A percentile compares a stretch with the other conserved stretches of the same genome.
Evolutionary conservation across 2,329 filamentous ascomycete species (phyloP).

Genomic region (Verticillium dahliae): DNA sequence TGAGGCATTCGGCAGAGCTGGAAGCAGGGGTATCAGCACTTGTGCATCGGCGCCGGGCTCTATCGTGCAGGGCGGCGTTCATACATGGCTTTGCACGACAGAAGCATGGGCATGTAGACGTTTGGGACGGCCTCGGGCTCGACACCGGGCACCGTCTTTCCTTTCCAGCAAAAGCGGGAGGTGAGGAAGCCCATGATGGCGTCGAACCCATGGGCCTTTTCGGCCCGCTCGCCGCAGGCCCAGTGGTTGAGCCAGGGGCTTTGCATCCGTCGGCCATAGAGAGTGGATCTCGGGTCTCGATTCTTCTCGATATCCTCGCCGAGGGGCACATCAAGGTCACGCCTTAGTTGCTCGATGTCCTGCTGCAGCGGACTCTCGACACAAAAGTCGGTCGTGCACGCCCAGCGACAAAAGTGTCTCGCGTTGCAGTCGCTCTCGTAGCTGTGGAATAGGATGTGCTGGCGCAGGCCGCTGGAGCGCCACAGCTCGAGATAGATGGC

Average conservation of each 20-base stretch:
- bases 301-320: not conserved
- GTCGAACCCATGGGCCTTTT: not conserved
- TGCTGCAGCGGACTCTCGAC: constrained; percentile 3
- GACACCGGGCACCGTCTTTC: not conserved
- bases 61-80: not conserved
- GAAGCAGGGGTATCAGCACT: not conserved
- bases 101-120: constrained; percentile 2
- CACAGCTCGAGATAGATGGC: constrained; percentile 10
- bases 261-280: not conserved
- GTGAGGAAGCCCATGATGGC: not conserved
- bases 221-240: constrained; percentile 1
- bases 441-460: constrained; percentile 8
- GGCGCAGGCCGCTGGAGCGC: constrained; percentile 5
- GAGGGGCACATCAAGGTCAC: not conserved
- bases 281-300: not conserved
- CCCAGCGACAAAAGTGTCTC: constrained; percentile 9
- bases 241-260: constrained; percentile 5
- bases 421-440: not conserved
- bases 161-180: not conserved
- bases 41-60: not conserved
- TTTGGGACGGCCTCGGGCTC: not conserved
- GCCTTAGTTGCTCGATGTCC: constrained; percentile 1
- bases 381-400: constrained; percentile 6
- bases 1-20: constrained; percentile 2
- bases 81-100: constrained; percentile 4